These are phyloP conservation scores for Skeletonema costatum DNA, from an alignment of 108 stramenopile species.

Conservation along the genomic window DNA sequence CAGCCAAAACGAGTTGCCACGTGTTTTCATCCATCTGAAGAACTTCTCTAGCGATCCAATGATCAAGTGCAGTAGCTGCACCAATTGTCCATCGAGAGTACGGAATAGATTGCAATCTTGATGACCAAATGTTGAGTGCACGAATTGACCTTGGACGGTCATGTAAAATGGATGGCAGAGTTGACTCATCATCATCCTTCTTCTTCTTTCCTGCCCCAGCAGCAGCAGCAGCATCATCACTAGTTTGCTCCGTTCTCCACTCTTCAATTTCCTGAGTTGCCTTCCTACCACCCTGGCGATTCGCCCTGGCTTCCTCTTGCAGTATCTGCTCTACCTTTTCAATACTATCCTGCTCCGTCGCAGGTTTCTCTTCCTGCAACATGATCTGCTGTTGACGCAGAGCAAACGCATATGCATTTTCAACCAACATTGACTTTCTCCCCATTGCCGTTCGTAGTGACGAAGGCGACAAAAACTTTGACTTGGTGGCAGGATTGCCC, in stretches of 20 bases:
- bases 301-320: constrained; percentile 48
- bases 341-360: constrained; percentile 68
- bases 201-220: constrained; percentile 1
- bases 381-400: constrained; percentile 76
- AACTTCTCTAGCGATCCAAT: constrained; percentile 84
- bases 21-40: constrained; percentile 74
- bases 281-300: constrained; percentile 35
- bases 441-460: constrained; percentile 65
- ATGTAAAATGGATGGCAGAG: constrained; percentile 54
- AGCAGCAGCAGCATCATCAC: neutral
- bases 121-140: constrained; percentile 75
- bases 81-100: constrained; percentile 84
- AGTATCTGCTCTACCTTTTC: constrained; percentile 70
- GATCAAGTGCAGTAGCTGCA: constrained; percentile 82
- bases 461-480: constrained; percentile 5
- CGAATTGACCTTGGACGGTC: constrained; percentile 63
- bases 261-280: constrained; percentile 40
- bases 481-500: neutral
- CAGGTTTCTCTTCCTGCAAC: constrained; percentile 33
- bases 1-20: constrained; percentile 72
- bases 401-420: constrained; percentile 80
- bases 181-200: constrained; percentile 18
- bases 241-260: constrained; percentile 31
- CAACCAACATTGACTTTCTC: constrained; percentile 61
- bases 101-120: constrained; percentile 72